These are phyloP conservation scores for Cryptosporidium sp. DNA, from an alignment of 169 alveolate genomes.

Conservation along the genomic window DNA sequence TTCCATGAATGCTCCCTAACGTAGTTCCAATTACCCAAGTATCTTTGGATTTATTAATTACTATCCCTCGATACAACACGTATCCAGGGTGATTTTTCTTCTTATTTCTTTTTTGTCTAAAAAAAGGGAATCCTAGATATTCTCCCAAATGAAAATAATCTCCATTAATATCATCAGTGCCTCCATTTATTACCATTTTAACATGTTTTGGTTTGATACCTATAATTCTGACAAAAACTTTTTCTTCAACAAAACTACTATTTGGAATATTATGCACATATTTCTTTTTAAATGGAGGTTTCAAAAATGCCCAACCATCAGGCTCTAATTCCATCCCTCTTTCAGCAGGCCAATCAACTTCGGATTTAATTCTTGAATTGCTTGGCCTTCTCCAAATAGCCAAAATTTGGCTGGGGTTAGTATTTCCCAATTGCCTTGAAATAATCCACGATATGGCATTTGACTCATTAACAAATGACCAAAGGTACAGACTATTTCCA, in stretches of 20 bases:
- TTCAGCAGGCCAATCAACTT: slow-evolving; percentile 75
- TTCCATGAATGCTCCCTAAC: slow-evolving; percentile 69
- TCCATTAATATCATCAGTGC: slow-evolving; percentile 67
- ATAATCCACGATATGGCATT: slow-evolving; percentile 36
- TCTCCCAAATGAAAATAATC: slow-evolving; percentile 70
- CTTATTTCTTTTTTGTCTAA: slow-evolving; percentile 67
- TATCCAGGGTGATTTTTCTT: slow-evolving; percentile 64
- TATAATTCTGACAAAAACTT: slow-evolving; percentile 23
- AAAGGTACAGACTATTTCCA: slow-evolving; percentile 50
- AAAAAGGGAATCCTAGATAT: slow-evolving; percentile 68
- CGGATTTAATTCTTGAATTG: slow-evolving; percentile 38
- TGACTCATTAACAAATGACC: slow-evolving; percentile 38
- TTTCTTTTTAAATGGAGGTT: slow-evolving; percentile 64
- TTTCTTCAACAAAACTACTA: slow-evolving; percentile 28
- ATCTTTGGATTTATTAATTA: slow-evolving; percentile 42
- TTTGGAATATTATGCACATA: slow-evolving; percentile 51
- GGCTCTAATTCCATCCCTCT: slow-evolving; percentile 71
- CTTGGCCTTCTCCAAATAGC: slow-evolving; percentile 65
- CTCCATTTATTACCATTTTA: slow-evolving; percentile 67
- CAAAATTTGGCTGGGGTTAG: slow-evolving; percentile 49
- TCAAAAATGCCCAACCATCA: slow-evolving; percentile 68
- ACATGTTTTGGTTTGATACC: slow-evolving; percentile 54
- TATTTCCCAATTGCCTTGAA: slow-evolving; percentile 68
- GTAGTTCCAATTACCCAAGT: slow-evolving; percentile 74
- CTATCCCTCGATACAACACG: slow-evolving; percentile 49